Evolutionary conservation across 768 basidiomycete genomes (phyloP).

Genomic region (Mycena floridula): DNA sequence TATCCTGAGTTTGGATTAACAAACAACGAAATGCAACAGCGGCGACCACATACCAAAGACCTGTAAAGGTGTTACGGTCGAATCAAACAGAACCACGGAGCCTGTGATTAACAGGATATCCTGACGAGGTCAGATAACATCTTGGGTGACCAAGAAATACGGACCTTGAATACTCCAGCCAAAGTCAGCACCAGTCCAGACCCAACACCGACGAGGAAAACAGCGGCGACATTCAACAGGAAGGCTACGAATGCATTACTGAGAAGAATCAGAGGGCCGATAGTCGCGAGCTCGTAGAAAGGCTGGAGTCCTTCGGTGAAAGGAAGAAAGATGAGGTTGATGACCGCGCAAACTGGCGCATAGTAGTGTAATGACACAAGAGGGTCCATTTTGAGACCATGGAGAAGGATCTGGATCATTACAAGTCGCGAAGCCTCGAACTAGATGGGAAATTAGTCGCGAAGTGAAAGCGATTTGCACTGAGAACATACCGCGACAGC

Average conservation of each 20-base stretch:
- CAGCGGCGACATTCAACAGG: conserved; percentile 86
- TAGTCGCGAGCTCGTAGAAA: conserved; percentile 60
- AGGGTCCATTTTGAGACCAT: conserved; percentile 97
- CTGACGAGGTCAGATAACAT: background rate
- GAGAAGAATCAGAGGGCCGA: conserved; percentile 69
- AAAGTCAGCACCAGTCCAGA: conserved; percentile 87
- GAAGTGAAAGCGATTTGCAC: background rate
- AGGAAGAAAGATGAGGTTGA: conserved; percentile 82
- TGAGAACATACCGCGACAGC: conserved; percentile 68
- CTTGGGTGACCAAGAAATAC: background rate
- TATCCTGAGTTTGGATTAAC: background rate
- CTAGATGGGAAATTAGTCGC: conserved; percentile 25
- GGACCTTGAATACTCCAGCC: conserved; percentile 88
- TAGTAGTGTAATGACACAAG: conserved; percentile 94
- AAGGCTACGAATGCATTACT: conserved; percentile 87
- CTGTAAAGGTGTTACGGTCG: conserved; percentile 54
- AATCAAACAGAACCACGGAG: conserved; percentile 81
- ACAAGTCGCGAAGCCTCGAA: conserved; percentile 94
- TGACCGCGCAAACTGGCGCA: conserved; percentile 87
- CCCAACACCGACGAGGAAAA: conserved; percentile 87
- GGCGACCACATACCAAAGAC: background rate
- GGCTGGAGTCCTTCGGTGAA: conserved; percentile 91
- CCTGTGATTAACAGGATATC: conserved; percentile 90
- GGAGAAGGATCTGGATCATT: conserved; percentile 92
- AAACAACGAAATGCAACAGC: background rate